Conservation (phyloP, 1,139 yeast genomes). For the Arxiozyma slooffiae region DNA sequence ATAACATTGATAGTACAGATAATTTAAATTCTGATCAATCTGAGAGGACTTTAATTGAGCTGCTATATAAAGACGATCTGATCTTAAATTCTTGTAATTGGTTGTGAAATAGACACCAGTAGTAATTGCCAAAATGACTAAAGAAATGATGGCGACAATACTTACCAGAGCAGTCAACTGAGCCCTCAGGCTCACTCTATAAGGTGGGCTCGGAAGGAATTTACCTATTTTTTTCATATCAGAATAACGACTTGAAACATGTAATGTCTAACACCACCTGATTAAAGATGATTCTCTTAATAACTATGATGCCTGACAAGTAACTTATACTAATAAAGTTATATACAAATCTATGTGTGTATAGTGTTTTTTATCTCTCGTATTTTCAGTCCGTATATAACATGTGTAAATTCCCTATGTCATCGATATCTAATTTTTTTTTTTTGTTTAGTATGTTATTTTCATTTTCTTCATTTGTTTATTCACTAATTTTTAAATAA, state of each 20-base stretch:
- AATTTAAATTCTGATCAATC: slow-evolving; percentile 55
- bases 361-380: too few relatives aligned
- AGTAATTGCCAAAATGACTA: slow-evolving; percentile 65
- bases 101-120: slow-evolving; percentile 71
- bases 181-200: slow-evolving; percentile 37
- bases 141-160: slow-evolving; percentile 64
- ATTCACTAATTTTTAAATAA: too few relatives aligned
- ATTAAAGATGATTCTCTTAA: not conserved
- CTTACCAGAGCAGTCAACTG: slow-evolving; percentile 74
- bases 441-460: too few relatives aligned
- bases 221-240: not conserved
- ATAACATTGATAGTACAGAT: slow-evolving; percentile 57
- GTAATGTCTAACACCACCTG: not conserved
- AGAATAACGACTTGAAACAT: not conserved
- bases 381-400: too few relatives aligned
- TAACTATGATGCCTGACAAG: not conserved
- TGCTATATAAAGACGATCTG: slow-evolving; percentile 64
- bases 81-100: slow-evolving; percentile 52
- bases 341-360: too few relatives aligned
- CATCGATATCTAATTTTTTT: too few relatives aligned
- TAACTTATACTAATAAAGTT: not conserved
- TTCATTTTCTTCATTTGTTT: too few relatives aligned
- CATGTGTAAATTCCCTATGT: too few relatives aligned
- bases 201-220: slow-evolving; percentile 21
- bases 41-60: slow-evolving; percentile 78